Evolutionary conservation across 495 filamentous ascomycete species (phyloP), one percentile per base, ranked within the genome.

Genomic region (Sabuloglossum arenarium): DNA sequence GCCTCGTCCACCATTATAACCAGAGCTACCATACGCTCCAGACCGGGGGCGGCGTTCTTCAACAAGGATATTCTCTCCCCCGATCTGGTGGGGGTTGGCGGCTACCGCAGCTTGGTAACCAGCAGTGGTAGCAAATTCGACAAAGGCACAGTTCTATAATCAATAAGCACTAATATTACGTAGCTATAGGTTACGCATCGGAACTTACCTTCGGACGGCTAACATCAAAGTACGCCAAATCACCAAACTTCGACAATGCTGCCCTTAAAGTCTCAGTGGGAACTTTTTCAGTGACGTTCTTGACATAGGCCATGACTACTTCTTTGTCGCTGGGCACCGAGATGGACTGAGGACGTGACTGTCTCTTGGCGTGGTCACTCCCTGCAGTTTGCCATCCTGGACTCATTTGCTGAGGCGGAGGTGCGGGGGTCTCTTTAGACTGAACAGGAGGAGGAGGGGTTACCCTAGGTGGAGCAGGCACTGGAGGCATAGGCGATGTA

Each of bases 211-310:
- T 97, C 54, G 70, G 68, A 54, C 87, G 86, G 69, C 79, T 89
- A 66, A 98, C 82, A 63, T 97, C 93, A 60, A 93, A 85, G 67
- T 88, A 87, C 54, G 76, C 77, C 42, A 97, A 64, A 68, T 85
- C 82, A 58, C 90, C 93, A 66, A 80, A 88, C 56, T 79, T 77
- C 50, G 71, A 68, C 39, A 98, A 66, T 34, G 75, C 74, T 24
- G 73, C 71, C 64, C 71, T 78, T 45, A 98, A 72, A 34, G 82
- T 75, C 37, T 78, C 77, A 3, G 76, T 71, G 59, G 82, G 73
- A 21, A 98, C 79, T 70, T 85, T 85, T 1, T 91, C 86, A 37
- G 82, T 86, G 30, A 97, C 89, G 61, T 88, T 93, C 75, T 91
- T 94, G 64, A 97, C 83, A 65, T 95, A 97, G 16, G 79, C 93